A percentile compares a stretch with the other conserved stretches of the same genome.
Conservation (phyloP, 805 yeast genomes). For the Candida ficus region DNA sequence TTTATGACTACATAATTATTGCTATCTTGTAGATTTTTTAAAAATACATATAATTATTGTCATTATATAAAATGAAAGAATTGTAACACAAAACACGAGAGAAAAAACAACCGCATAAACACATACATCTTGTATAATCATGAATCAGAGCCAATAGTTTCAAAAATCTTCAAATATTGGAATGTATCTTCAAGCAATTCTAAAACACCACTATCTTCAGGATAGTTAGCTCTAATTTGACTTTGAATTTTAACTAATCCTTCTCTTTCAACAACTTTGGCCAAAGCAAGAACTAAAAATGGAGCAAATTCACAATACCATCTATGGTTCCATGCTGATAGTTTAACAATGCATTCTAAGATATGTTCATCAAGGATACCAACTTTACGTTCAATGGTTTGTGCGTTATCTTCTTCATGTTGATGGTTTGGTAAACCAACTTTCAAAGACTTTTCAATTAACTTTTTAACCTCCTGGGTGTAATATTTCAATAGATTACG, state of each 20-base stretch:
- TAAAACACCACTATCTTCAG: conserved; percentile 48
- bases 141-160: conserved; percentile 11
- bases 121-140: too few species aligned
- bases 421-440: conserved; percentile 2
- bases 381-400: conserved; percentile 30
- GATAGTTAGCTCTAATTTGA: conserved; percentile 62
- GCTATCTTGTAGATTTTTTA: too few species aligned
- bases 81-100: too few species aligned
- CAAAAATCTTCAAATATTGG: conserved; percentile 33
- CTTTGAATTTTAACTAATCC: conserved; percentile 75
- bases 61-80: too few species aligned
- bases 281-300: conserved; percentile 48
- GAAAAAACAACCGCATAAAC: background rate
- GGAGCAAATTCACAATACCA: conserved; percentile 95
- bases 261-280: conserved; percentile 62
- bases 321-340: conserved; percentile 96
- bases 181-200: conserved; percentile 51
- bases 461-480: conserved; percentile 38
- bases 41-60: background rate
- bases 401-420: conserved; percentile 16
- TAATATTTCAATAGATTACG: conserved; percentile 68
- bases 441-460: conserved; percentile 22
- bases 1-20: too few species aligned
- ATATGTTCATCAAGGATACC: conserved; percentile 37
- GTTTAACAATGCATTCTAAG: conserved; percentile 64